phyloP scores from a whole-genome alignment of 176 grass and related monocot species.

The Triticum turgidum region DNA sequence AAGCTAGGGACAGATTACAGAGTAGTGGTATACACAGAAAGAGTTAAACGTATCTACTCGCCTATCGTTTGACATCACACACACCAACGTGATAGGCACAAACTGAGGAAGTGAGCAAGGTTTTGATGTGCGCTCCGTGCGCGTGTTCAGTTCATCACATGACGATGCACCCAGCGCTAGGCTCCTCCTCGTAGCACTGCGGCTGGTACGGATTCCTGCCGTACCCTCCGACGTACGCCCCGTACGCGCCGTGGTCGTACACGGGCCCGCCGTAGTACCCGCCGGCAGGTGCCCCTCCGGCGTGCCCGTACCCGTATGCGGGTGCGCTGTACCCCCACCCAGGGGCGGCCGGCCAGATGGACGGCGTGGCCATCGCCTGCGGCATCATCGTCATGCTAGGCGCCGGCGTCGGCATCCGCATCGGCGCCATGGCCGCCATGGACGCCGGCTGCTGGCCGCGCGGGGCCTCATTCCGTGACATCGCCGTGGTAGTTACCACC shows the following conservation, averaged over 20 bases:
- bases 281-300: slow-evolving; percentile 25
- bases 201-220: slow-evolving; percentile 33
- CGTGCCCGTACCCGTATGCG: slow-evolving; percentile 46
- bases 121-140: too few relatives aligned
- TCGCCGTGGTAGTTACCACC: slow-evolving; percentile 29
- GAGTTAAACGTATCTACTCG: too few relatives aligned
- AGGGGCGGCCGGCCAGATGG: slow-evolving; percentile 43
- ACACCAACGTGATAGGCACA: too few relatives aligned
- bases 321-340: slow-evolving; percentile 43
- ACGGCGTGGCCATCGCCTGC: slow-evolving; percentile 27
- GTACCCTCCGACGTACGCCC: slow-evolving; percentile 8
- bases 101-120: too few relatives aligned
- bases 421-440: slow-evolving; percentile 20
- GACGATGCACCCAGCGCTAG: slow-evolving; percentile 43
- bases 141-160: slow-evolving; percentile 26
- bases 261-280: slow-evolving; percentile 39
- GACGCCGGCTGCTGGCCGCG: slow-evolving; percentile 35
- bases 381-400: not conserved
- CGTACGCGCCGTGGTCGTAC: slow-evolving; percentile 21
- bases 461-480: slow-evolving; percentile 35
- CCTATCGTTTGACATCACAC: too few relatives aligned
- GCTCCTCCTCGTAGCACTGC: slow-evolving; percentile 40
- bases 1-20: too few relatives aligned
- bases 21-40: too few relatives aligned
- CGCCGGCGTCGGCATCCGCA: slow-evolving; percentile 14